Evolutionary conservation across 2,329 filamentous ascomycete genomes (phyloP).

Genomic region (Calonectria pseudoturangicola): DNA sequence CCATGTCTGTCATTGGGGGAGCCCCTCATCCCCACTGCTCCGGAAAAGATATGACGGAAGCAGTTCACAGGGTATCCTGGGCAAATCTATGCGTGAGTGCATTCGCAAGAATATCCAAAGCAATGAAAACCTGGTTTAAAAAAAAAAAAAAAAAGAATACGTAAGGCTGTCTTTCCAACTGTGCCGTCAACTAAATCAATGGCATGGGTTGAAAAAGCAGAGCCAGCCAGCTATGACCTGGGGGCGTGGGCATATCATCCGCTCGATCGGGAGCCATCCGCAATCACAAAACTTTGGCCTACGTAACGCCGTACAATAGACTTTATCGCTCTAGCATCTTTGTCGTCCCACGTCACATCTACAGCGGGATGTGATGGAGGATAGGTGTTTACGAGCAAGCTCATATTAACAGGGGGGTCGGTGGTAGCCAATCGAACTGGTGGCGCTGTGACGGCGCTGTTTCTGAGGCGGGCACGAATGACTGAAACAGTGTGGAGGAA

Average conservation of each 20-base stretch:
- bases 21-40: constrained; percentile 17
- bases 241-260: constrained; percentile 33
- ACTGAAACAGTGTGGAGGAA: neutral
- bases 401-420: constrained; percentile 48
- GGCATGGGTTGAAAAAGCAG: neutral
- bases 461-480: constrained; percentile 22
- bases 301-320: neutral
- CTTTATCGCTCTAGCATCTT: constrained; percentile 24
- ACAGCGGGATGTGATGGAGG: constrained; percentile 21
- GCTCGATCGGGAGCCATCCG: constrained; percentile 6
- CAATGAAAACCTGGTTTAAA: neutral
- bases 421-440: constrained; percentile 34
- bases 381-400: constrained; percentile 34
- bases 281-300: neutral
- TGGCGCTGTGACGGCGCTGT: constrained; percentile 21
- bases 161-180: neutral
- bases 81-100: neutral
- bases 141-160: neutral
- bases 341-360: constrained; percentile 38
- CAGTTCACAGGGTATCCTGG: constrained; percentile 43
- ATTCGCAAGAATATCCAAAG: constrained; percentile 22
- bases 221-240: neutral
- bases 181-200: constrained; percentile 12
- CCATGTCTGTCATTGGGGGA: constrained; percentile 24
- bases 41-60: neutral